Percentiles rank a stretch among this genome's conserved stretches.
phyloP scores from a whole-genome alignment of 2,329 filamentous ascomycete species.

The Sclerotinia borealis region DNA sequence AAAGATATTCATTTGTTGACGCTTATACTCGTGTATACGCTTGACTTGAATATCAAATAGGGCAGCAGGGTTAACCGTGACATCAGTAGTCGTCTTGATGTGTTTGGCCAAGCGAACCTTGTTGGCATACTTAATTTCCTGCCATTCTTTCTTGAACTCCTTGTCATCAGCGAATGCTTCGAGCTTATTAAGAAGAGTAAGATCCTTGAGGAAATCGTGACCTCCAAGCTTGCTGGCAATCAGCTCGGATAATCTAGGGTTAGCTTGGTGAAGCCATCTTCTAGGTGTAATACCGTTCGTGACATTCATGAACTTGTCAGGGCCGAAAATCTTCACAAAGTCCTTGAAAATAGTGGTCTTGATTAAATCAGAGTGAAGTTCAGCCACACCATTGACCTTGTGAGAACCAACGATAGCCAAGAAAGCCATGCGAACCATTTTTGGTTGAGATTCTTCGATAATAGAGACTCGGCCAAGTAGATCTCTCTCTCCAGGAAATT shows the following conservation, averaged over 20 bases:
- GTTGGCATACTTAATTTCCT: slow-evolving; percentile 93
- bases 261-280: slow-evolving; percentile 95
- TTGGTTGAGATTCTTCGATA: slow-evolving; percentile 92
- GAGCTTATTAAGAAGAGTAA: slow-evolving; percentile 79
- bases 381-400: slow-evolving; percentile 98
- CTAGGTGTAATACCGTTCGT: slow-evolving; percentile 97
- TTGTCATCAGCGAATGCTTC: slow-evolving; percentile 81
- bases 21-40: slow-evolving; percentile 98
- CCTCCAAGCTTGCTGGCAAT: slow-evolving; percentile 86
- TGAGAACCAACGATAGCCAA: slow-evolving; percentile 94
- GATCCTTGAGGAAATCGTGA: slow-evolving; percentile 79
- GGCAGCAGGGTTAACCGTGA: slow-evolving; percentile 78
- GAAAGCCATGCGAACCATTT: slow-evolving; percentile 98
- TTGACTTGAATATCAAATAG: slow-evolving; percentile 98
- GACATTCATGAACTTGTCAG: slow-evolving; percentile 97
- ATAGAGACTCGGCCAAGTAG: slow-evolving; percentile 86
- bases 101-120: slow-evolving; percentile 88
- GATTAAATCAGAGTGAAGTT: slow-evolving; percentile 95
- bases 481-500: slow-evolving; percentile 83
- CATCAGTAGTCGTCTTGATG: slow-evolving; percentile 74
- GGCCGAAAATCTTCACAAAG: slow-evolving; percentile 90
- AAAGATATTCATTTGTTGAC: slow-evolving; percentile 98
- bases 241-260: slow-evolving; percentile 83
- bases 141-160: slow-evolving; percentile 88
- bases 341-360: slow-evolving; percentile 99